Conservation (phyloP, 495 filamentous ascomycete genomes). For the Penicillium bovifimosum region DNA sequence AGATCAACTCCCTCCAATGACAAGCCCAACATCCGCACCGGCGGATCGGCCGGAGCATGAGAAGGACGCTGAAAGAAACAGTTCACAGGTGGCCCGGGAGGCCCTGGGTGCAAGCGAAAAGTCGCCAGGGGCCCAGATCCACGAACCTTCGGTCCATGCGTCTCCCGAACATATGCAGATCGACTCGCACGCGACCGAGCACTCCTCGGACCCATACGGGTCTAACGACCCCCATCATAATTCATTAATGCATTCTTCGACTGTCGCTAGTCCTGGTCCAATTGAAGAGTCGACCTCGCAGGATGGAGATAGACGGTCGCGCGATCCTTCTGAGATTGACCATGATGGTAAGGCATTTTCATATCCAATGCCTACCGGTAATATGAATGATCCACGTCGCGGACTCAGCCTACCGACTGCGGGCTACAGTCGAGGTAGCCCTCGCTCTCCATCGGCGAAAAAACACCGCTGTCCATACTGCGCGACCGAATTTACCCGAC, state of each 20-base stretch:
- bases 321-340: constrained; percentile 34
- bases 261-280: constrained; percentile 43
- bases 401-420: constrained; percentile 74
- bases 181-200: constrained; percentile 30
- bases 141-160: constrained; percentile 27
- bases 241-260: constrained; percentile 37
- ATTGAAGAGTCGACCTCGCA: constrained; percentile 43
- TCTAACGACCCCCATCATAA: constrained; percentile 25
- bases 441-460: constrained; percentile 70
- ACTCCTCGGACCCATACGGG: constrained; percentile 30
- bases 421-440: constrained; percentile 53
- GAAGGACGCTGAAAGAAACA: constrained; percentile 35
- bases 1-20: constrained; percentile 31
- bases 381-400: constrained; percentile 48
- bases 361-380: constrained; percentile 45
- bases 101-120: constrained; percentile 42
- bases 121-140: constrained; percentile 24
- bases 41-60: constrained; percentile 35
- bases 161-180: constrained; percentile 44
- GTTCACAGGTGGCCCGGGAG: constrained; percentile 42
- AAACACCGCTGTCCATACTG: constrained; percentile 97
- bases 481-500: constrained; percentile 90
- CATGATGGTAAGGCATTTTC: constrained; percentile 49
- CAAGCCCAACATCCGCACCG: constrained; percentile 22
- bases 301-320: constrained; percentile 38